Evolutionary conservation across 2,329 filamentous ascomycete species (phyloP), one percentile per base, ranked within the genome.

Genomic region (Scolecobasidium constrictum): DNA sequence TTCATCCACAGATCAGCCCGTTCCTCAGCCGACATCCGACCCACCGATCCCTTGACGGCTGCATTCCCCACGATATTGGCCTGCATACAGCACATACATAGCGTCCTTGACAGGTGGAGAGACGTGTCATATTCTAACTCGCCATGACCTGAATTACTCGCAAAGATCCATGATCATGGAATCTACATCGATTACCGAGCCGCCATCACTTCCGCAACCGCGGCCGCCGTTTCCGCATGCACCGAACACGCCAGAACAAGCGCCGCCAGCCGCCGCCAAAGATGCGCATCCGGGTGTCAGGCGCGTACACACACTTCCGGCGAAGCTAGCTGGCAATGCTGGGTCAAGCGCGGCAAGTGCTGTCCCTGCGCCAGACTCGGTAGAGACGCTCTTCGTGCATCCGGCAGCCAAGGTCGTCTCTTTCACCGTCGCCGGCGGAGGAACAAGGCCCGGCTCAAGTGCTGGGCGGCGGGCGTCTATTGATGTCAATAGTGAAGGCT

Each of bases 361-460:
- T 31, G 26, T n/a, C 26, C 56, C 56, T n/a, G 58, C 63, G 7
- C 57, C 56, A 13, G 58, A 59, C 47, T 59, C 60, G 43, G 70
- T 84, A 50, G 82, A 86, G 58, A 84, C 78, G 2, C 72, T 93
- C 4, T 92, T 84, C 57, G 77, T 75, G 45, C 83, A 88, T 53
- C 75, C 81, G 0, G 76, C 74, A 35, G 79, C 79, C 46, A 86
- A 80, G 55, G 84, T 93, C 48, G 69, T 83, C 40, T 73, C 76
- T 44, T 83, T 84, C 58, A 72, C 60, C 41, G 58, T 65, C 23
- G 48, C 56, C 13, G 46, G 60, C 3, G 45, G 54, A 12, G 26
- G 3, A 6, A 53, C 58, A 6, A 51, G 59, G 37, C 56, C 55
- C 15, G 51, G 52, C 55, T 56, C 69, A 53, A 53, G 53, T 46